Percentiles rank a stretch among this genome's conserved stretches.
Conservation (phyloP, 78 protist species). For the Guillardia theta region DNA sequence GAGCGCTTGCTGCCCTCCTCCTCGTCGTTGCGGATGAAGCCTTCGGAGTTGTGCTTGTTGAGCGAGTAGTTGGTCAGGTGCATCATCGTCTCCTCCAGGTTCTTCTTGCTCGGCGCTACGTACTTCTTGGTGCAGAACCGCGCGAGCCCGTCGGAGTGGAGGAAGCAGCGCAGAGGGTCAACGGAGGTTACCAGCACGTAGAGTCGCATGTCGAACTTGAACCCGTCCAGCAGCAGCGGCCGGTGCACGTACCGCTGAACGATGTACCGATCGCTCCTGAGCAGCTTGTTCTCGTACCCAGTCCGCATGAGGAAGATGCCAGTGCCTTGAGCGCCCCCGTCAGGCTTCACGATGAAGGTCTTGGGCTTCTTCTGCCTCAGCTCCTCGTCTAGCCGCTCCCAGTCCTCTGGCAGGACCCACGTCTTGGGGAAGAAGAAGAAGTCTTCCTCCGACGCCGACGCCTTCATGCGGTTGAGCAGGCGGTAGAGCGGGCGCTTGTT, state of each 20-base stretch:
- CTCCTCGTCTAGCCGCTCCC: neutral
- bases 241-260: conserved; percentile 13
- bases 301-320: neutral
- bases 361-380: conserved; percentile 16
- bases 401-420: conserved; percentile 16
- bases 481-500: conserved; percentile 27
- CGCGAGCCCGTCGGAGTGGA: neutral
- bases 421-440: conserved; percentile 15
- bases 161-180: conserved; percentile 25
- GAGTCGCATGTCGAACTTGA: conserved; percentile 22
- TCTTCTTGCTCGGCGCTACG: neutral
- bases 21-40: neutral
- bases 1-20: neutral
- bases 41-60: conserved; percentile 21
- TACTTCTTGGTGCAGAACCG: conserved; percentile 5
- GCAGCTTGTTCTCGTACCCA: neutral
- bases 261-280: neutral
- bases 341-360: conserved; percentile 26
- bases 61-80: conserved; percentile 27
- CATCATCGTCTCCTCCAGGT: neutral
- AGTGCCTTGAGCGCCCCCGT: conserved; percentile 30
- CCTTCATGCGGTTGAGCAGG: neutral
- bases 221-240: conserved; percentile 25
- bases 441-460: neutral
- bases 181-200: conserved; percentile 9